A percentile compares a stretch with the other conserved stretches of the same genome.
These are phyloP conservation scores for Quercus parvula DNA, from an alignment of 306 rosid species.

Conservation along the genomic window DNA sequence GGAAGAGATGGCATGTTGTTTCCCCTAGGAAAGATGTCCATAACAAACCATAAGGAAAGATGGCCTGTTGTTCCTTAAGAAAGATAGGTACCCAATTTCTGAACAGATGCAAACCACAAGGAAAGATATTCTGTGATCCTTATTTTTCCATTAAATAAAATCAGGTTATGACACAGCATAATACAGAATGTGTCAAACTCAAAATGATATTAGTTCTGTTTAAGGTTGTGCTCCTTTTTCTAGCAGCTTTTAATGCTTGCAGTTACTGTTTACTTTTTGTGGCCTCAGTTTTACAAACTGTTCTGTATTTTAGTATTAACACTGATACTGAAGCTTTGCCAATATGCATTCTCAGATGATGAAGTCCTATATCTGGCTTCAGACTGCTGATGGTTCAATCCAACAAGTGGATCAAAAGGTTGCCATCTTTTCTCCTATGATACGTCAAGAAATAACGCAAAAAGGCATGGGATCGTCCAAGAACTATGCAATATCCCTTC, in stretches of 20 bases:
- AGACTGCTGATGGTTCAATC: constrained; percentile 84
- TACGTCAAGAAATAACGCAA: constrained; percentile 74
- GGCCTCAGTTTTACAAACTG: not conserved
- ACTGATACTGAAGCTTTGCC: constrained; percentile 24
- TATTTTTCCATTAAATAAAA: not conserved
- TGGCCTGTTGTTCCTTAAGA: not conserved
- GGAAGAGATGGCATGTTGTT: not conserved
- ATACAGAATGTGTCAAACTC: not conserved
- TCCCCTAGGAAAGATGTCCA: not conserved
- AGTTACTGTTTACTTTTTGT: not conserved
- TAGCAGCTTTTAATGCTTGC: not conserved
- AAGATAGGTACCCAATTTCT: not conserved
- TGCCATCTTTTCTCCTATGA: constrained; percentile 87
- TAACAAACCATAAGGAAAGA: not conserved
- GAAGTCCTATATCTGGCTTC: constrained; percentile 92
- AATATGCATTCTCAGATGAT: constrained; percentile 46
- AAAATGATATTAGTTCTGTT: not conserved
- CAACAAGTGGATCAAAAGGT: constrained; percentile 97
- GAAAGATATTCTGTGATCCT: not conserved
- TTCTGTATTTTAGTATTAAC: not conserved
- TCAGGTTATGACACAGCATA: not conserved
- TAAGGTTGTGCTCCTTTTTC: not conserved
- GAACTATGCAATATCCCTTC: constrained; percentile 80
- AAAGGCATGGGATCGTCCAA: constrained; percentile 83
- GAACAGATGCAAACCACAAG: not conserved